Conservation (phyloP, 768 basidiomycete genomes). For the Pleurotus djamor region DNA sequence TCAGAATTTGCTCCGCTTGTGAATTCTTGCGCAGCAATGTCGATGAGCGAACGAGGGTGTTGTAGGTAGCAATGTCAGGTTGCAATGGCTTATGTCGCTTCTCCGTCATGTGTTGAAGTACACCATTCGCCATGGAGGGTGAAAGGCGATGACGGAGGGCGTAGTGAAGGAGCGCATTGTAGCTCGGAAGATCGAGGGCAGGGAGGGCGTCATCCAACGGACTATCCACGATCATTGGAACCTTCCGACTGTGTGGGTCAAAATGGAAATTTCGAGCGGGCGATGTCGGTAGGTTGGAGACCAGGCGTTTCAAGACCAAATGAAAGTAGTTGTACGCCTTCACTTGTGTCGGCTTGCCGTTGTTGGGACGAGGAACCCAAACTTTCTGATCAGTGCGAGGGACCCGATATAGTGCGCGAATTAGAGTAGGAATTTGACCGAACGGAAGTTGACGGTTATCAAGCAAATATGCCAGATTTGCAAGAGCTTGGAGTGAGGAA, state of each 20-base stretch:
- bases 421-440: constrained; percentile 37
- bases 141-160: constrained; percentile 60
- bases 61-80: constrained; percentile 52
- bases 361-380: constrained; percentile 26
- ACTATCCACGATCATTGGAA: constrained; percentile 6
- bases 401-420: constrained; percentile 44
- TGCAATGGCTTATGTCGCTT: constrained; percentile 35
- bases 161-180: constrained; percentile 68
- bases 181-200: constrained; percentile 36
- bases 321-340: constrained; percentile 49
- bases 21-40: constrained; percentile 46
- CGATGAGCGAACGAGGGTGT: constrained; percentile 55
- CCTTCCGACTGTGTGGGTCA: constrained; percentile 2
- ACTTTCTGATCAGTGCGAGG: constrained; percentile 37
- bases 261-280: neutral
- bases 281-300: constrained; percentile 25
- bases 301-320: constrained; percentile 39
- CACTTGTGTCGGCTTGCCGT: constrained; percentile 22
- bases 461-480: constrained; percentile 52
- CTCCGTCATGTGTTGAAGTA: constrained; percentile 56
- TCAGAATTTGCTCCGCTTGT: constrained; percentile 36
- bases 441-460: constrained; percentile 48
- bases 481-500: constrained; percentile 56
- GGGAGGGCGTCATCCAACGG: constrained; percentile 18
- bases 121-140: constrained; percentile 36